A percentile compares a stretch with the other conserved stretches of the same genome.
These are phyloP conservation scores for Cucumis cinereus DNA, from an alignment of 306 rosid genomes.

Conservation along the genomic window DNA sequence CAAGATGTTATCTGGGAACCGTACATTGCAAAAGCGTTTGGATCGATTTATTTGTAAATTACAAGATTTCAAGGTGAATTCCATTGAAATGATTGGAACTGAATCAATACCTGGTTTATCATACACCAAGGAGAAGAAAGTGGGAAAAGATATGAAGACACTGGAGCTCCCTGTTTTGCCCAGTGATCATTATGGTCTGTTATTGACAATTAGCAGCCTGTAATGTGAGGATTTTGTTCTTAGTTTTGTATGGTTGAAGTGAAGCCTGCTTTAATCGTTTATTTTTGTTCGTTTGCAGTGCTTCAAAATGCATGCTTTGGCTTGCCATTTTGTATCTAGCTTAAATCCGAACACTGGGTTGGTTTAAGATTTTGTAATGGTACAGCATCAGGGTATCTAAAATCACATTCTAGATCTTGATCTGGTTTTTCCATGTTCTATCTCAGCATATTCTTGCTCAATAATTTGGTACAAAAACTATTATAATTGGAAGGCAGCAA, in stretches of 20 bases:
- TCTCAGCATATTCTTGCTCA: background rate
- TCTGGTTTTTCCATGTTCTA: background rate
- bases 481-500: background rate
- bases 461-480: background rate
- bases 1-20: constrained; percentile 67
- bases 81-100: constrained; percentile 74
- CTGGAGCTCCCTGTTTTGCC: constrained; percentile 84
- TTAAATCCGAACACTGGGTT: background rate
- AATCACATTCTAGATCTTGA: background rate
- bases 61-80: constrained; percentile 39
- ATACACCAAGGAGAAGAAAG: constrained; percentile 71
- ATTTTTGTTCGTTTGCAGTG: background rate
- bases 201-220: constrained; percentile 45
- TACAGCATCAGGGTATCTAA: background rate
- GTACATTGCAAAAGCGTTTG: constrained; percentile 48
- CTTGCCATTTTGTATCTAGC: background rate
- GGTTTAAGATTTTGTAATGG: background rate
- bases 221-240: constrained; percentile 1
- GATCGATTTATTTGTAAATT: constrained; percentile 69
- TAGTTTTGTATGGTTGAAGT: background rate
- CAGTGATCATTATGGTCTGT: constrained; percentile 84
- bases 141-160: constrained; percentile 39
- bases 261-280: background rate
- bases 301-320: background rate
- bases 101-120: constrained; percentile 46